Evolutionary conservation across 805 yeast species (phyloP).

Genomic region (Cyberlindnera maritima): DNA sequence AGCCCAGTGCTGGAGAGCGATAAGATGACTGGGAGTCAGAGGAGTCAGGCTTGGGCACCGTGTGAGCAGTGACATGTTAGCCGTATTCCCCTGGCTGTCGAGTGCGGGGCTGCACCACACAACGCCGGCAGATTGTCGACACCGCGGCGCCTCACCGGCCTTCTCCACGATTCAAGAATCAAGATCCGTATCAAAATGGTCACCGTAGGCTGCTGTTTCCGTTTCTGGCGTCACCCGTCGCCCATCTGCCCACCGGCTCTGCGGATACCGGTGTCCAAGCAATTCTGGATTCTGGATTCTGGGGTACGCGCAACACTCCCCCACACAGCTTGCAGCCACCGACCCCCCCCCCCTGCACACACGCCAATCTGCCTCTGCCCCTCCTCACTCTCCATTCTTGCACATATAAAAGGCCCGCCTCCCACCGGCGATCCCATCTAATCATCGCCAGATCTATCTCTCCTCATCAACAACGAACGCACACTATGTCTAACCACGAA

Average conservation of each 20-base stretch:
- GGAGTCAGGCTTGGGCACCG: too few species aligned
- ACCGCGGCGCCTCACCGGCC: too few species aligned
- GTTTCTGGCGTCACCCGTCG: not conserved
- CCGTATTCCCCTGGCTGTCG: not conserved
- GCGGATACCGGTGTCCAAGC: not conserved
- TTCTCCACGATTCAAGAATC: not conserved
- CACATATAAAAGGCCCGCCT: not conserved
- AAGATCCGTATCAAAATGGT: not conserved
- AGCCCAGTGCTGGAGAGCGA: too few species aligned
- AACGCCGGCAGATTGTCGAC: too few species aligned
- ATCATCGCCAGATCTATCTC: not conserved
- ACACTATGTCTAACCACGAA: not conserved
- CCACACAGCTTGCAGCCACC: not conserved
- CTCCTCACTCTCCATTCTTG: too few species aligned
- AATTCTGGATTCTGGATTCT: not conserved
- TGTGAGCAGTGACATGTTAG: too few species aligned
- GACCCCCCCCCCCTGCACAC: not conserved
- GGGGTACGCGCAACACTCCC: not conserved
- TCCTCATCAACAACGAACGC: not conserved
- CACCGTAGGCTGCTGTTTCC: conserved; percentile 4
- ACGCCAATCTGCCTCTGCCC: too few species aligned
- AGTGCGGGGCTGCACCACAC: too few species aligned
- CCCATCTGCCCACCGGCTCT: not conserved
- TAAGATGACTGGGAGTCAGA: too few species aligned
- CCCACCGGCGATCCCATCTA: not conserved